Evolutionary conservation across 352 stramenopile species (phyloP).

Genomic region (Lagenidium giganteum): DNA sequence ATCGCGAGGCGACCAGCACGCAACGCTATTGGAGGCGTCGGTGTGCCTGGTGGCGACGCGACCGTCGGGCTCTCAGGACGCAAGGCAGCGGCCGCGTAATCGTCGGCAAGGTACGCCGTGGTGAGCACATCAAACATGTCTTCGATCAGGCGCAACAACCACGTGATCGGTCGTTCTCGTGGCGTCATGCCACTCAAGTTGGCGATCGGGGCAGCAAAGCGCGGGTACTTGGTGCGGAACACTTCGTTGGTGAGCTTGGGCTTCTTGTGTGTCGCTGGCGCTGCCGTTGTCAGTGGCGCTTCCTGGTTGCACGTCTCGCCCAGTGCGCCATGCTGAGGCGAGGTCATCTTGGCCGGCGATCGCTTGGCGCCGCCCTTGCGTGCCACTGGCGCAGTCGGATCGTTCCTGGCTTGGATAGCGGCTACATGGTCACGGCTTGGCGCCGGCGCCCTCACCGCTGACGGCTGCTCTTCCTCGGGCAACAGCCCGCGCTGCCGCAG

Average conservation of each 20-base stretch:
- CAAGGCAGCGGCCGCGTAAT: no score
- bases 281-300: not conserved
- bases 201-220: slow-evolving; percentile 34
- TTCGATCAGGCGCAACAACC: slow-evolving; percentile 59
- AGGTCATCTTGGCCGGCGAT: no score
- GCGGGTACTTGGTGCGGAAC: slow-evolving; percentile 41
- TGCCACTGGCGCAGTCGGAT: no score
- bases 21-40: no score
- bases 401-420: no score
- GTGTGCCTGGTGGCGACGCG: no score
- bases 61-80: not conserved
- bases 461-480: slow-evolving; percentile 20
- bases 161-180: slow-evolving; percentile 44
- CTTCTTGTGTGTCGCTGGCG: not conserved
- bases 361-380: no score
- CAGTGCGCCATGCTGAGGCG: no score
- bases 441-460: no score
- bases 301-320: no score
- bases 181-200: slow-evolving; percentile 10
- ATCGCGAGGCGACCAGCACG: slow-evolving; percentile 43
- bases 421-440: no score
- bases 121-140: slow-evolving; percentile 56
- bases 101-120: no score
- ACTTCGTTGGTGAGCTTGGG: slow-evolving; percentile 22
- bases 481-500: slow-evolving; percentile 51